Percentiles rank a stretch among this genome's conserved stretches.
Conservation (phyloP, 176 grass and related monocot genomes). For the Carex scoparia region DNA sequence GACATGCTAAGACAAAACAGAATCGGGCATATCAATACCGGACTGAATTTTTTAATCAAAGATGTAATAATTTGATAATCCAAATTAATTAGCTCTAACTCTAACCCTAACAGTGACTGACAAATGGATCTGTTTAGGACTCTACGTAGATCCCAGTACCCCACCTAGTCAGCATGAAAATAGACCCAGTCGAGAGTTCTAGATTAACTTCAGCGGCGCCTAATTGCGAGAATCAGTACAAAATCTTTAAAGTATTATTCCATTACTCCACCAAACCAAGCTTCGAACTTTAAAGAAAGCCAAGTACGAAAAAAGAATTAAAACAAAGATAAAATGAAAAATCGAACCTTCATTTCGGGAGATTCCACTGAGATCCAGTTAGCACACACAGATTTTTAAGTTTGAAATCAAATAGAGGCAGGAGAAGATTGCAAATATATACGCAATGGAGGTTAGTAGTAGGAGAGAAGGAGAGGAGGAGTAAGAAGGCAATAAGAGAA, state of each 20-base stretch:
- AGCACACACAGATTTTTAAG: background rate
- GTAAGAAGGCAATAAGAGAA: background rate
- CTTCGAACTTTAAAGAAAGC: background rate
- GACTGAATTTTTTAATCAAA: background rate
- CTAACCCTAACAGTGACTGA: background rate
- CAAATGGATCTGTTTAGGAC: background rate
- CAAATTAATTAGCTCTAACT: background rate
- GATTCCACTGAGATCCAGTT: background rate
- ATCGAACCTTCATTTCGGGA: constrained; percentile 16
- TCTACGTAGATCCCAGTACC: background rate
- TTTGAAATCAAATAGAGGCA: background rate
- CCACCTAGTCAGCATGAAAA: background rate
- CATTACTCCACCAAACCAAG: background rate
- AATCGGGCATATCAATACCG: background rate
- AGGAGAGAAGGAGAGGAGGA: constrained; percentile 9
- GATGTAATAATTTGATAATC: background rate
- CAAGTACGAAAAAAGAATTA: background rate
- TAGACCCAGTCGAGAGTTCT: background rate
- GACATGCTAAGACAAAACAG: background rate
- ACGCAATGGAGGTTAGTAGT: background rate
- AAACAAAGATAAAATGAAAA: background rate
- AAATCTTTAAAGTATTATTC: background rate
- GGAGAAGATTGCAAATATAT: background rate
- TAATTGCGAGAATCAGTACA: background rate
- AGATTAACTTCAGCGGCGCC: background rate